Conservation (phyloP, 306 rosid species). For the Fragaria nilgerrensis region DNA sequence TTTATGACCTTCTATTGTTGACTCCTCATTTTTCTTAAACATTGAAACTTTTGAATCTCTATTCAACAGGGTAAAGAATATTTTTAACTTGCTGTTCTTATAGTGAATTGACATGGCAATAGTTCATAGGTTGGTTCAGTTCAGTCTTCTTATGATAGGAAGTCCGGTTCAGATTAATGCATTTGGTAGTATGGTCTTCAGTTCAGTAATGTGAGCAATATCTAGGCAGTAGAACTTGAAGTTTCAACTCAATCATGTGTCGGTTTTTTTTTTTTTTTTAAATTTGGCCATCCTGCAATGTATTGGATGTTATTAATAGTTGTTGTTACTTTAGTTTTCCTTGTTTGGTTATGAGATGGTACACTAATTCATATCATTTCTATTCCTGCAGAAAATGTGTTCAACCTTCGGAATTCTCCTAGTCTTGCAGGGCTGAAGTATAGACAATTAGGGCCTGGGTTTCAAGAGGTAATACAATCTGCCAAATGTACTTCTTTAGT, state of each 20-base stretch:
- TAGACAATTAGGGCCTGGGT: conserved; percentile 56
- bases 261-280: neutral
- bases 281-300: neutral
- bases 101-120: neutral
- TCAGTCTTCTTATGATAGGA: neutral
- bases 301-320: neutral
- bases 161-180: neutral
- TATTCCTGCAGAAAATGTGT: conserved; percentile 81
- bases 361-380: conserved; percentile 27
- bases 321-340: conserved; percentile 3
- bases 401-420: conserved; percentile 70
- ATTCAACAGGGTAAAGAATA: neutral
- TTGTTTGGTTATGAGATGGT: conserved; percentile 1
- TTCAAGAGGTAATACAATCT: conserved; percentile 57
- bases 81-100: neutral
- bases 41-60: neutral
- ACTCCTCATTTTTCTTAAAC: neutral
- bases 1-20: neutral
- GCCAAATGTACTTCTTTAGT: conserved; percentile 20
- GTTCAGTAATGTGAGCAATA: neutral
- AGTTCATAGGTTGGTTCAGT: neutral
- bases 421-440: conserved; percentile 62
- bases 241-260: neutral
- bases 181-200: neutral
- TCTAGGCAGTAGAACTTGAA: neutral